Evolutionary conservation across 305 asterid species (phyloP), one percentile per base, ranked within the genome.

Genomic region (Rubia tinctorum): DNA sequence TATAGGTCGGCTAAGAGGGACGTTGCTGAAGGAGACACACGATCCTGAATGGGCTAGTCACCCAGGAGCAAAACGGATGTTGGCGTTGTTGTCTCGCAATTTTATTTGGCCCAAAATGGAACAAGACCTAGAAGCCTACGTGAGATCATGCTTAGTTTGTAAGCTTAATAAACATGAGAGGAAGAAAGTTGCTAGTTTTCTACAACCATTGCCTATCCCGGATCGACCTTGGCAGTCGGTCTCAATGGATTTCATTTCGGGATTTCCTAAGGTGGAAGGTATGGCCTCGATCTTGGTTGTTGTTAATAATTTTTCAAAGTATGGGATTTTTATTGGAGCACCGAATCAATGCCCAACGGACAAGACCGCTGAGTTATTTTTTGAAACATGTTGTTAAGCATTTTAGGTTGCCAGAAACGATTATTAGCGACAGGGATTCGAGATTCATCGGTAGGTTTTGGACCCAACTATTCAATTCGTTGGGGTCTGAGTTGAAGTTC

Each of bases 161-260:
- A 1, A 27, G 30, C 30, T 27, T 27, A 2, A 27, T 27, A 27
- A 27, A 2, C 30, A 27, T 2, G 30, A 27, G 72, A 66, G 0
- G 30, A 27, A 27, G 30, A 27, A 27, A 27, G 10, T 47, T 0
- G 39, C 58, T 8, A 22, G 58, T 3, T 72, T 60, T 5, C 2
- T 72, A 2, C 59, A 72, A 5, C 45, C 27, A 2, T 1, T 60
- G 0, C 45, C 44, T 0, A n/a, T 58, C 3, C 74, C n/a, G 0
- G 37, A 56, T 0, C 0, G 66, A 0, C 53, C 22, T 5, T 59
- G 39, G 65, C 5, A 59, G 25, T 59, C 65, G 65, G 65, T 23
- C 15, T 47, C 55, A 8, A 71, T 71, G 74, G 74, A 71, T 23
- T 71, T 71, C 20, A 71, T 58, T 1, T 0, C 17, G 2, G n/a